phyloP scores from a whole-genome alignment of 805 yeast genomes.

The Cyberlindnera petersonii region DNA sequence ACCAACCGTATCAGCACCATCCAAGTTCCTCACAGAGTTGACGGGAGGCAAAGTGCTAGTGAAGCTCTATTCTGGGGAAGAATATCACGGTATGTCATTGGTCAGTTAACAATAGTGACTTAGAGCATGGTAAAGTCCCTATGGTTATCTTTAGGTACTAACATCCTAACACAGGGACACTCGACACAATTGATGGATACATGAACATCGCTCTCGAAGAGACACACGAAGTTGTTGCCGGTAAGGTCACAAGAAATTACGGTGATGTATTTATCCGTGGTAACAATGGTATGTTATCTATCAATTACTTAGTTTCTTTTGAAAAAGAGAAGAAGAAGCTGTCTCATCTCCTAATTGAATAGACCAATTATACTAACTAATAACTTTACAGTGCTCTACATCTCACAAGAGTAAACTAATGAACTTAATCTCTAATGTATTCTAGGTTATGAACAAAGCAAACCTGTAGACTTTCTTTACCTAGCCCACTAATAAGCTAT shows the following conservation, averaged over 20 bases:
- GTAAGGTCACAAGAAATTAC: slow-evolving; percentile 46
- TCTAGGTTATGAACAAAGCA: not conserved
- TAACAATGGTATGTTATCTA: slow-evolving; percentile 60
- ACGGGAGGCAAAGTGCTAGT: slow-evolving; percentile 79
- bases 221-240: slow-evolving; percentile 60
- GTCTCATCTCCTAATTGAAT: too few species aligned
- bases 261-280: slow-evolving; percentile 88
- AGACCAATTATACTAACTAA: not conserved
- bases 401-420: slow-evolving; percentile 21
- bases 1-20: slow-evolving; percentile 46
- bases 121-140: not conserved
- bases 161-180: slow-evolving; percentile 33
- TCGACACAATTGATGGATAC: slow-evolving; percentile 92
- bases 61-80: slow-evolving; percentile 81
- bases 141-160: slow-evolving; percentile 2
- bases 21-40: slow-evolving; percentile 75
- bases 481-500: too few species aligned
- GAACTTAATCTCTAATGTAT: not conserved
- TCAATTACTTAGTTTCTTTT: not conserved
- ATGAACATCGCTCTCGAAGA: slow-evolving; percentile 89
- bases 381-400: slow-evolving; percentile 24
- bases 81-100: slow-evolving; percentile 55
- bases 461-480: too few species aligned
- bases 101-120: not conserved
- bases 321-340: too few species aligned